A percentile compares a stretch with the other conserved stretches of the same genome.
Evolutionary conservation across 352 stramenopile species (phyloP).

Genomic region (Pythium plurisporium): DNA sequence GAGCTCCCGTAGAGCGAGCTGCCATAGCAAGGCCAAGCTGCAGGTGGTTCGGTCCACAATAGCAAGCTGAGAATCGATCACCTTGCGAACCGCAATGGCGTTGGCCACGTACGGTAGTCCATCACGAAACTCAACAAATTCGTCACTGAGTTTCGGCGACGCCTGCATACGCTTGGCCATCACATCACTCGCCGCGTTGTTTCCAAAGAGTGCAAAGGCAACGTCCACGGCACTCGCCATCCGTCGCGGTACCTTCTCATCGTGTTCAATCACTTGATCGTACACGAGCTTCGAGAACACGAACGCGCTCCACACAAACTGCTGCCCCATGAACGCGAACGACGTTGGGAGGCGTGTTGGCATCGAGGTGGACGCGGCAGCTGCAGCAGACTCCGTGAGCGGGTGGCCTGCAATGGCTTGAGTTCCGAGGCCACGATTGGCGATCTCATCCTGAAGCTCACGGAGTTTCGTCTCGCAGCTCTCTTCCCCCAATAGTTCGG

Average conservation of each 20-base stretch:
- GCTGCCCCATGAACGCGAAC: conserved; percentile 22
- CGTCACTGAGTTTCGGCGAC: neutral
- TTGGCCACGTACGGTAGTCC: conserved; percentile 24
- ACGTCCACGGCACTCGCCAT: conserved; percentile 22
- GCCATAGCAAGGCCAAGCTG: conserved; percentile 20
- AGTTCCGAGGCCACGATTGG: conserved; percentile 1
- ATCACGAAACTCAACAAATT: conserved; percentile 23
- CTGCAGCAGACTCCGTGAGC: neutral
- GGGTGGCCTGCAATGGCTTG: conserved; percentile 22
- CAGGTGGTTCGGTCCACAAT: conserved; percentile 7
- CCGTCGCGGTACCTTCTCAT: conserved; percentile 15
- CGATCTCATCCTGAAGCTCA: conserved; percentile 17
- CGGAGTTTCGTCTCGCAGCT: neutral
- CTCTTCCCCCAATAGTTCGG: neutral
- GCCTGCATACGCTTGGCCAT: conserved; percentile 17
- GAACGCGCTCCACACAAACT: conserved; percentile 30
- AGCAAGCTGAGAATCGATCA: conserved; percentile 2
- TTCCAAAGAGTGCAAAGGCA: conserved; percentile 21
- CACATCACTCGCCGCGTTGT: conserved; percentile 13
- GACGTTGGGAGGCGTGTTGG: conserved; percentile 9
- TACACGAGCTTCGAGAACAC: conserved; percentile 28
- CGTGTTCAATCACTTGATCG: conserved; percentile 15
- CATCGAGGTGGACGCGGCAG: neutral
- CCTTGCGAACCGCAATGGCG: conserved; percentile 13
- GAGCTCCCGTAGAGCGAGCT: conserved; percentile 20